A percentile compares a stretch with the other conserved stretches of the same genome.
These are phyloP conservation scores for Septoria petroselini DNA, from an alignment of 2,329 filamentous ascomycete species.

Conservation along the genomic window DNA sequence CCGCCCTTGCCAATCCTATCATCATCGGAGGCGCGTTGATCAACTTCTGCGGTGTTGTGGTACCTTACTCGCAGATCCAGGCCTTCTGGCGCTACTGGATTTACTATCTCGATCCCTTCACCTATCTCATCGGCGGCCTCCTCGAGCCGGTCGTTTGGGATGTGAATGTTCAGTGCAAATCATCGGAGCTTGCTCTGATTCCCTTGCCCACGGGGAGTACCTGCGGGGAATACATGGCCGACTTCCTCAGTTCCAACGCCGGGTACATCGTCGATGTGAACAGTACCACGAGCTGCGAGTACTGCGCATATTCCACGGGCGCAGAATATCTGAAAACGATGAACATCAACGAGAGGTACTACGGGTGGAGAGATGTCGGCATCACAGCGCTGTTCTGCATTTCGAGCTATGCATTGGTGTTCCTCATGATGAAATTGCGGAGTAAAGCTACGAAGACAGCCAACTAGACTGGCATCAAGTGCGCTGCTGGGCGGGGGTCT, in stretches of 20 bases:
- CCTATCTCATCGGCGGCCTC: constrained; percentile 43
- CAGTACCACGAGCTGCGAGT: constrained; percentile 53
- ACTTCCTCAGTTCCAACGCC: constrained; percentile 43
- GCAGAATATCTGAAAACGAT: constrained; percentile 59
- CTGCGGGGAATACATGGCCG: constrained; percentile 54
- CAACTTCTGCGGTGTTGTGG: constrained; percentile 38
- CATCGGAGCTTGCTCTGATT: constrained; percentile 42
- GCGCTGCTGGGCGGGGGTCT: too few relatives aligned
- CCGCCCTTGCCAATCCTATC: constrained; percentile 45
- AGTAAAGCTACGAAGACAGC: constrained; percentile 44
- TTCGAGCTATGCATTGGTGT: constrained; percentile 48
- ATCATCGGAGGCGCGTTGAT: constrained; percentile 35
- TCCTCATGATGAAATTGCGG: constrained; percentile 46
- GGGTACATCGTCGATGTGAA: constrained; percentile 57
- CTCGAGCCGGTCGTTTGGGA: constrained; percentile 44
- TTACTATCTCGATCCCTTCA: constrained; percentile 45
- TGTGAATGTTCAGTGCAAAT: constrained; percentile 40
- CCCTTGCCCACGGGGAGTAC: constrained; percentile 53
- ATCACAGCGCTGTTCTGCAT: constrained; percentile 56
- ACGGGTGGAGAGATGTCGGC: constrained; percentile 64
- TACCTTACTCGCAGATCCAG: constrained; percentile 36
- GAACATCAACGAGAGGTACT: constrained; percentile 59
- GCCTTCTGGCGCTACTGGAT: constrained; percentile 42
- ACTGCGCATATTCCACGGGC: constrained; percentile 59
- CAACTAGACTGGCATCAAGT: too few relatives aligned